phyloP scores from a whole-genome alignment of 202 grass and related monocot genomes.

The Carex sylvatica region DNA sequence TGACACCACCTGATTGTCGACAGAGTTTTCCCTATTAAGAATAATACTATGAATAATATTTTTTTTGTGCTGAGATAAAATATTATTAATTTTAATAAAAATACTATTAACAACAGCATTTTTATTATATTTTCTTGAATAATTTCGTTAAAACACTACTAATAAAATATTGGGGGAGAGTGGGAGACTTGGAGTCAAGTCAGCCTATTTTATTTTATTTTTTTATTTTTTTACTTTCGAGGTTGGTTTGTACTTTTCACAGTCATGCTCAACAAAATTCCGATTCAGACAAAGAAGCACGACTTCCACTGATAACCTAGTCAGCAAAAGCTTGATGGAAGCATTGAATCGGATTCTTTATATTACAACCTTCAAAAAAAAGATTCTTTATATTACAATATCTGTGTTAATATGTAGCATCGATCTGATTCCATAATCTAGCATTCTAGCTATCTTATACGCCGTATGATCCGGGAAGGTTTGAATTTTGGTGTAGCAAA shows the following conservation, averaged over 20 bases:
- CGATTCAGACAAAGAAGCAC: background rate
- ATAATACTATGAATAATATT: too few species aligned
- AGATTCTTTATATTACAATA: background rate
- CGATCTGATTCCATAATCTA: background rate
- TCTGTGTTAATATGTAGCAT: background rate
- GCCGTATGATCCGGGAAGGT: too few species aligned
- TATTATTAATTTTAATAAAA: too few species aligned
- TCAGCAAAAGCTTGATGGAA: background rate
- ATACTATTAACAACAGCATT: too few species aligned
- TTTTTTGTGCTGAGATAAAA: too few species aligned
- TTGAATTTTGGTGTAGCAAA: background rate
- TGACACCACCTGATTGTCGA: too few species aligned
- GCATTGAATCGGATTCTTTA: background rate
- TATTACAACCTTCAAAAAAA: background rate
- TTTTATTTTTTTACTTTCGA: background rate
- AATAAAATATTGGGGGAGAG: too few species aligned
- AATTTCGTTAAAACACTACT: too few species aligned
- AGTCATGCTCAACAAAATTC: background rate
- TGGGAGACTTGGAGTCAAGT: background rate
- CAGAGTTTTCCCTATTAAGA: too few species aligned
- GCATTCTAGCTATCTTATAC: background rate
- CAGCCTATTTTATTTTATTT: background rate
- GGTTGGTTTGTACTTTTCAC: background rate
- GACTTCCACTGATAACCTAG: background rate
- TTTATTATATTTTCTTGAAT: too few species aligned